phyloP scores from a whole-genome alignment of 805 yeast species.

The Spathaspora gorwiae region DNA sequence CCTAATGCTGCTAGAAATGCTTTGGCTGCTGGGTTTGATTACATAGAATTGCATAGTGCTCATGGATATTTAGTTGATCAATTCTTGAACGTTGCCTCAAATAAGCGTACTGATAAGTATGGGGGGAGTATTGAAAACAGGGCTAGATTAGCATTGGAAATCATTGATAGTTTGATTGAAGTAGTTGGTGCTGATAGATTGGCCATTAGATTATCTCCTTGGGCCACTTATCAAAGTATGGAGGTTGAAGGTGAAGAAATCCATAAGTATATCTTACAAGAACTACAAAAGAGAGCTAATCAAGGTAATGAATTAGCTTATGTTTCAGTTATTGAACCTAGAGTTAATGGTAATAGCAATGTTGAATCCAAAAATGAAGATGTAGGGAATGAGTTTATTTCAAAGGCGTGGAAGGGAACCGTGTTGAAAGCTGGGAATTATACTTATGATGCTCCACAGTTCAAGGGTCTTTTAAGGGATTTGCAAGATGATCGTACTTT shows the following conservation, averaged over 20 bases:
- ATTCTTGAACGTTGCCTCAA: constrained; percentile 26
- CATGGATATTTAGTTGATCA: constrained; percentile 35
- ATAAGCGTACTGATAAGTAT: constrained; percentile 26
- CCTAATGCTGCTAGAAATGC: constrained; percentile 23
- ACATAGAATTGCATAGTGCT: constrained; percentile 35
- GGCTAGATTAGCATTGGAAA: constrained; percentile 24
- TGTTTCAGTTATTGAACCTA: constrained; percentile 31
- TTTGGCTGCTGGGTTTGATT: constrained; percentile 31
- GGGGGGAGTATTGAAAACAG: constrained; percentile 35
- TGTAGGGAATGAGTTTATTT: constrained; percentile 14
- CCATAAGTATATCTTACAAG: constrained; percentile 22
- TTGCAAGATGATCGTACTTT: constrained; percentile 30
- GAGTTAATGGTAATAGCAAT: constrained; percentile 18
- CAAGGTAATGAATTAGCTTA: constrained; percentile 26
- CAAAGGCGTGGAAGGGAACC: constrained; percentile 24
- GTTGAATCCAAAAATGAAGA: constrained; percentile 20
- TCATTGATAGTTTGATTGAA: constrained; percentile 28
- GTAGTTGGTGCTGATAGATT: constrained; percentile 28
- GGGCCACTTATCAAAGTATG: constrained; percentile 24
- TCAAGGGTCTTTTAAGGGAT: constrained; percentile 9
- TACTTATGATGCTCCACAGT: constrained; percentile 17
- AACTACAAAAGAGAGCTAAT: constrained; percentile 26
- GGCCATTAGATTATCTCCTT: constrained; percentile 30
- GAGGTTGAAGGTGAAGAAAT: constrained; percentile 23
- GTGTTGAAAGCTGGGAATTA: constrained; percentile 15